Evolutionary conservation across 116 monocot genomes (phyloP), one percentile per base, ranked within the genome.

Genomic region (Dioscorea cayenensis): DNA sequence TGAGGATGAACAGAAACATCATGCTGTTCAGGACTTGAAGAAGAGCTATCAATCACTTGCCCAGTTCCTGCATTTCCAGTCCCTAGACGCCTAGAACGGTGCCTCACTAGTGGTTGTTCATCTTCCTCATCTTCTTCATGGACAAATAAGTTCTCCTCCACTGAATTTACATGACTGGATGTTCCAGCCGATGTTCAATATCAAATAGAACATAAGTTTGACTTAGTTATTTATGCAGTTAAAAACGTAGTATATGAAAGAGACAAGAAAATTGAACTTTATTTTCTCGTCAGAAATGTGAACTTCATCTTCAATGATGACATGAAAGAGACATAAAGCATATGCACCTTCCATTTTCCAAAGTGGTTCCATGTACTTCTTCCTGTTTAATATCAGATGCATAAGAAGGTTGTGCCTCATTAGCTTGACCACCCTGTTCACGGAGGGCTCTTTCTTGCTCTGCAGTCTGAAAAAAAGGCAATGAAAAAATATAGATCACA

Each of bases 101-200:
- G 76, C 25, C 76, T 77, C 18, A 93, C 76, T 63, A 90, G 58
- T 58, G 83, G 84, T 36, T 86, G 72, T 60, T 84, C 85, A 20
- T 84, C 90, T 14, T 96, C 92, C 71, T 90, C 95, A 77, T 14
- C 79, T 55, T 88, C 90, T 59, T 85, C 90, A 63, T 86, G 76
- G 65, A 80, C 52, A 43, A 69, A 80, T 19, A 61, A 20, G 66
- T 71, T 64, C 29, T 65, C 71, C 50, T 77, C 77, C 19, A 77
- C 65, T 65, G 67, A 66, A 20, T 71, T 20, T 48, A 36, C 35
- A 17, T 71, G 80, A 66, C 52, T 68, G 75, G 86, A 77, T 51
- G 75, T 75, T 78, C 68, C 74, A 77, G 43, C 43, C 43, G 8
- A 43, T 43, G 11, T 43, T 43, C 43, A 43, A 43, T 43, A 10